Evolutionary conservation across 1,139 yeast species (phyloP).

Genomic region (Petasospora fabianii): DNA sequence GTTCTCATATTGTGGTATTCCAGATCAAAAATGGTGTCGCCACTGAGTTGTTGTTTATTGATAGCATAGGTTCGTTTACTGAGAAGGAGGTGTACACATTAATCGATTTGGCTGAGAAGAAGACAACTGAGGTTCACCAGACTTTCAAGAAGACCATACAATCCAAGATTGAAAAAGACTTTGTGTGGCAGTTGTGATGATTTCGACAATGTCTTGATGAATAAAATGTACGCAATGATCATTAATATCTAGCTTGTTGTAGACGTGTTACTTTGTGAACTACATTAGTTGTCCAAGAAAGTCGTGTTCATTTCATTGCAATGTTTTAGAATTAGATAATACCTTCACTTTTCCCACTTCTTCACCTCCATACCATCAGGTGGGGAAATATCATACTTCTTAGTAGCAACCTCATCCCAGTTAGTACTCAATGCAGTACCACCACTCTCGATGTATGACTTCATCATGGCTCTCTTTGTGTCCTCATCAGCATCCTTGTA

Average conservation of each 20-base stretch:
- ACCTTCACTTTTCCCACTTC: no score
- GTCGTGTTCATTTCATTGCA: no score
- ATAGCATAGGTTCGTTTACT: constrained; percentile 67
- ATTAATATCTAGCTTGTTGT: no score
- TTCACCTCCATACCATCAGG: constrained; percentile 63
- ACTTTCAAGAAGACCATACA: constrained; percentile 45
- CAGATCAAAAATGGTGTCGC: constrained; percentile 50
- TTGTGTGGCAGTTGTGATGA: constrained; percentile 45
- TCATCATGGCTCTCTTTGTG: constrained; percentile 93
- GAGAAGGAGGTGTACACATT: constrained; percentile 50
- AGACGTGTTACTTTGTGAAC: no score
- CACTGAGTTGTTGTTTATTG: constrained; percentile 57
- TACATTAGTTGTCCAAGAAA: no score
- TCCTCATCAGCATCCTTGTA: constrained; percentile 85
- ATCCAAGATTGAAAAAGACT: constrained; percentile 48
- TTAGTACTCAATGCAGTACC: constrained; percentile 93
- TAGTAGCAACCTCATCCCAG: constrained; percentile 84
- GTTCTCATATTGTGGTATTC: constrained; percentile 68
- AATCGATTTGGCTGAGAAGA: constrained; percentile 44
- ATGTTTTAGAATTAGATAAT: no score
- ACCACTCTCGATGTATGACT: constrained; percentile 87
- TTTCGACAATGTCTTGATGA: no score
- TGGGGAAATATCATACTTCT: constrained; percentile 65
- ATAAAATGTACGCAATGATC: no score
- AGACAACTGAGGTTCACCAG: constrained; percentile 42